These are phyloP conservation scores for Cercospora sesami DNA, from an alignment of 2,329 filamentous ascomycete species.

Conservation along the genomic window DNA sequence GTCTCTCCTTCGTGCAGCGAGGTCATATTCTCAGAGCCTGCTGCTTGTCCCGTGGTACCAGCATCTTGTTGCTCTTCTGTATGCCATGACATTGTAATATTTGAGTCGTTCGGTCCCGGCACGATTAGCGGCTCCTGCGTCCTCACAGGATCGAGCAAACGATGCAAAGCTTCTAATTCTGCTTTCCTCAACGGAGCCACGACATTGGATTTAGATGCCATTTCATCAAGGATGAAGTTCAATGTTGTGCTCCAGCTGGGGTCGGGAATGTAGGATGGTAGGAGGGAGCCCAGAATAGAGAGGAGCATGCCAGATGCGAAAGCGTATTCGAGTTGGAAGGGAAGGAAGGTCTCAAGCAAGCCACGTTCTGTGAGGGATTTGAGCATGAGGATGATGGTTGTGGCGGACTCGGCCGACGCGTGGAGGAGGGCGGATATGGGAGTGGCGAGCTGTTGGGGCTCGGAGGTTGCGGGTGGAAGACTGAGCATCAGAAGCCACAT, in stretches of 20 bases:
- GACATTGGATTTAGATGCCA: constrained; percentile 27
- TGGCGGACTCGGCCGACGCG: constrained; percentile 16
- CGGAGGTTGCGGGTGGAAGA: constrained; percentile 15
- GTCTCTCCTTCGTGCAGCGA: neutral
- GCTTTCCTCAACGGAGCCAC: constrained; percentile 26
- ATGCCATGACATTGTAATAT: neutral
- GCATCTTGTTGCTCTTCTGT: neutral
- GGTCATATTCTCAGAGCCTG: neutral
- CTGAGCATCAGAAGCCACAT: constrained; percentile 20
- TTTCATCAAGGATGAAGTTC: constrained; percentile 26
- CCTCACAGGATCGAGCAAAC: constrained; percentile 9
- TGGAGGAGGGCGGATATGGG: constrained; percentile 18
- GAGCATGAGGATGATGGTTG: constrained; percentile 14
- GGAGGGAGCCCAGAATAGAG: constrained; percentile 24
- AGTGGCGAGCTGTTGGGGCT: constrained; percentile 17
- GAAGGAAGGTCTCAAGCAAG: constrained; percentile 26
- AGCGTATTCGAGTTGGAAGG: constrained; percentile 30
- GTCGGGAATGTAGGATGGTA: constrained; percentile 25
- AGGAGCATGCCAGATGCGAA: constrained; percentile 28
- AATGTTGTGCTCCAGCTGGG: constrained; percentile 19
- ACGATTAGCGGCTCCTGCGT: constrained; percentile 12
- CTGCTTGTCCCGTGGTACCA: neutral
- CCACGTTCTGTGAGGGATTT: constrained; percentile 10
- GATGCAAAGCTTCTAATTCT: constrained; percentile 26
- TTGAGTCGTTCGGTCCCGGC: constrained; percentile 1